These are phyloP conservation scores for Suhomyces bolitotheri DNA, from an alignment of 1,139 yeast species.

Conservation along the genomic window DNA sequence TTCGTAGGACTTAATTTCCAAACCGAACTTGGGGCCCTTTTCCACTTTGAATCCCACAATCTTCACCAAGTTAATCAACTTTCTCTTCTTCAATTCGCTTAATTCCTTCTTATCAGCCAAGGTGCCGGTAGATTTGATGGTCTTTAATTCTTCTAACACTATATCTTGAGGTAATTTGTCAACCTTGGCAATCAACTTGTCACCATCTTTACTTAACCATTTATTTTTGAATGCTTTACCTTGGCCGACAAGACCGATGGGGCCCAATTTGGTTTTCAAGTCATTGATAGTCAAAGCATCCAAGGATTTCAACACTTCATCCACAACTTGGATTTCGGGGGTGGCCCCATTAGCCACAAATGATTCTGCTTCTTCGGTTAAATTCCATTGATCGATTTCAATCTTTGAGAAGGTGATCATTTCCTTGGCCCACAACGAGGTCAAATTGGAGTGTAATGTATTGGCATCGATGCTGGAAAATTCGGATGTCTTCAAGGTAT, in stretches of 20 bases:
- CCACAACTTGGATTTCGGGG: constrained; percentile 81
- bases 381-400: constrained; percentile 74
- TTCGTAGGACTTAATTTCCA: constrained; percentile 77
- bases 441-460: constrained; percentile 68
- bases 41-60: constrained; percentile 70
- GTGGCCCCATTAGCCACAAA: constrained; percentile 73
- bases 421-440: constrained; percentile 80
- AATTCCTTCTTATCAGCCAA: constrained; percentile 65
- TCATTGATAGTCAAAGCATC: constrained; percentile 84
- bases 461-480: constrained; percentile 39
- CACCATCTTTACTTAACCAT: constrained; percentile 91
- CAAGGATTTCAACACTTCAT: constrained; percentile 70
- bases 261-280: constrained; percentile 74
- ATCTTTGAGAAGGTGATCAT: constrained; percentile 75
- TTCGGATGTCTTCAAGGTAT: constrained; percentile 60
- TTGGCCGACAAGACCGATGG: constrained; percentile 88
- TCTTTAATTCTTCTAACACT: constrained; percentile 64
- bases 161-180: constrained; percentile 57
- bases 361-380: constrained; percentile 81
- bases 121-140: constrained; percentile 59
- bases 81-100: constrained; percentile 89
- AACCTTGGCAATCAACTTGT: constrained; percentile 64
- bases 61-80: constrained; percentile 72
- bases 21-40: constrained; percentile 83
- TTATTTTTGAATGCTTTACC: constrained; percentile 98